Percentiles rank a stretch among this genome's conserved stretches.
Evolutionary conservation across 106 monocot genomes (phyloP).

Genomic region (Acanthochlamys bracteata): DNA sequence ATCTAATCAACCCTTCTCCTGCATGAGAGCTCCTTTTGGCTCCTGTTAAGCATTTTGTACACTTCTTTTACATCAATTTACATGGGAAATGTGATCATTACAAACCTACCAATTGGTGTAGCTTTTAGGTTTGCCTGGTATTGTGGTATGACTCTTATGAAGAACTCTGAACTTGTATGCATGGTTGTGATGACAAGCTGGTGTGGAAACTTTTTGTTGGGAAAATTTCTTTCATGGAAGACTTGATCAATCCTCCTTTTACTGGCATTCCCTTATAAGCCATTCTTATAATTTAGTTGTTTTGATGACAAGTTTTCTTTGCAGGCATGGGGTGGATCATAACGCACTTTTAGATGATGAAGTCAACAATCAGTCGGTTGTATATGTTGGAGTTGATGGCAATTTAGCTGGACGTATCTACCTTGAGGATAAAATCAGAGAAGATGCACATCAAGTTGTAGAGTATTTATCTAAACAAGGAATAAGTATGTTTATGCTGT

Average conservation of each 20-base stretch:
- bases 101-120: no score
- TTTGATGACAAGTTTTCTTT: no score
- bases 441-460: constrained; percentile 79
- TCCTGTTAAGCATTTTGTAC: neutral
- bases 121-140: no score
- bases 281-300: no score
- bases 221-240: no score
- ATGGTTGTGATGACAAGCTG: no score
- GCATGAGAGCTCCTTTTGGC: neutral
- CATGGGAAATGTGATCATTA: no score
- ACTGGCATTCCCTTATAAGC: no score
- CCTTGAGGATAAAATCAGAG: constrained; percentile 91
- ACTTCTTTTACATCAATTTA: neutral
- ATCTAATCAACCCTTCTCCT: neutral
- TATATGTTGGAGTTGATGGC: constrained; percentile 85
- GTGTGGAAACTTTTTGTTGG: no score
- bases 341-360: constrained; percentile 47
- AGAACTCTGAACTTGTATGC: no score
- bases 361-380: constrained; percentile 54
- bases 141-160: no score
- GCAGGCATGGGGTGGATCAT: constrained; percentile 71
- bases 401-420: constrained; percentile 68
- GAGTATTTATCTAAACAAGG: constrained; percentile 70
- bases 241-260: no score
- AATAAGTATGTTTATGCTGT: constrained; percentile 72